Evolutionary conservation across 306 rosid genomes (phyloP).

Genomic region (Rosa rugosa): DNA sequence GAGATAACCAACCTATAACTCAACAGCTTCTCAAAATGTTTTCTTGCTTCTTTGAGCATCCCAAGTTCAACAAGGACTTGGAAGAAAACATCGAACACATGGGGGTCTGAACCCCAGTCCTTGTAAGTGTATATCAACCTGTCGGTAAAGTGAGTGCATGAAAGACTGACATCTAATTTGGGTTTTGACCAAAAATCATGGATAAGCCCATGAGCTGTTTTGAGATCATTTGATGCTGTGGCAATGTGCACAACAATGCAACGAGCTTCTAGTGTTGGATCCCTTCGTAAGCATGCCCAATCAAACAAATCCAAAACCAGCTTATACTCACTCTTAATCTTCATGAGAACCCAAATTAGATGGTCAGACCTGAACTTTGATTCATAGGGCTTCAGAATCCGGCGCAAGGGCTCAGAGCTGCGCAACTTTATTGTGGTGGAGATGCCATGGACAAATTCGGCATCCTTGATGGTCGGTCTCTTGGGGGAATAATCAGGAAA

Average conservation of each 20-base stretch:
- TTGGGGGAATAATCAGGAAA: constrained; percentile 85
- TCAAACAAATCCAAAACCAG: constrained; percentile 63
- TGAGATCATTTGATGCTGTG: constrained; percentile 57
- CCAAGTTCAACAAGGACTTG: constrained; percentile 74
- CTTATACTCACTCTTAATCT: constrained; percentile 52
- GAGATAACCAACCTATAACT: constrained; percentile 61
- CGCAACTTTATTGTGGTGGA: constrained; percentile 63
- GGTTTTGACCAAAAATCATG: constrained; percentile 58
- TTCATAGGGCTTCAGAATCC: constrained; percentile 57
- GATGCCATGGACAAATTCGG: constrained; percentile 59
- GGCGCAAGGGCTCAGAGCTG: constrained; percentile 59
- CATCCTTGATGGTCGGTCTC: constrained; percentile 56
- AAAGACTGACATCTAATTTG: constrained; percentile 32
- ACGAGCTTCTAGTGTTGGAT: constrained; percentile 61
- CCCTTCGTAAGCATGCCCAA: constrained; percentile 62
- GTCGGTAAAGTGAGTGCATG: constrained; percentile 47
- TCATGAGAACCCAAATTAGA: constrained; percentile 73
- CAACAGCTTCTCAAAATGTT: constrained; percentile 54
- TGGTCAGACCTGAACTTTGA: constrained; percentile 54
- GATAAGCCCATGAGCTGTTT: constrained; percentile 58
- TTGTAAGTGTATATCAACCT: constrained; percentile 76
- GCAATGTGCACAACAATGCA: constrained; percentile 72
- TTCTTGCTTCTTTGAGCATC: constrained; percentile 57
- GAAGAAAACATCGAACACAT: constrained; percentile 70
- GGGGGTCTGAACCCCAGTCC: constrained; percentile 78